phyloP scores from a whole-genome alignment of 805 yeast genomes.

The Zygoascus tannicola region DNA sequence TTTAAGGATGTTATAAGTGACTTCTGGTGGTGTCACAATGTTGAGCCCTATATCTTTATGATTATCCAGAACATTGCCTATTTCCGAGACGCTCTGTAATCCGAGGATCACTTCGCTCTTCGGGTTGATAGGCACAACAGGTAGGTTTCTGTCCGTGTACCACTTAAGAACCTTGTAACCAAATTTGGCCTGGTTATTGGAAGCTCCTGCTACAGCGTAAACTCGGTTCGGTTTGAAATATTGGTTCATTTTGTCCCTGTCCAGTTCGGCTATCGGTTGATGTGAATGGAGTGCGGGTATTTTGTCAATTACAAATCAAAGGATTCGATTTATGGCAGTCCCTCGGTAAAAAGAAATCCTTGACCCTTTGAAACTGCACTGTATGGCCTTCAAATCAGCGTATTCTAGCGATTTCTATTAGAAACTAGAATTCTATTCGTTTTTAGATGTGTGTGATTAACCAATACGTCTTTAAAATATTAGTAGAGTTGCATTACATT shows the following conservation, averaged over 20 bases:
- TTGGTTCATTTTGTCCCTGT: slow-evolving; percentile 26
- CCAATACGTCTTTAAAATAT: too few species aligned
- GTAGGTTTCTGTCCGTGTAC: slow-evolving; percentile 49
- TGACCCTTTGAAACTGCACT: too few species aligned
- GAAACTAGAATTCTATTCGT: too few species aligned
- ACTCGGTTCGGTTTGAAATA: slow-evolving; percentile 46
- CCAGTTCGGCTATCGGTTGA: too few species aligned
- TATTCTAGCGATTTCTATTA: too few species aligned
- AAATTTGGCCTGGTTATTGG: slow-evolving; percentile 51
- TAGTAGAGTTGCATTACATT: too few species aligned
- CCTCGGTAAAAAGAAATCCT: too few species aligned
- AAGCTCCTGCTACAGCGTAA: slow-evolving; percentile 66
- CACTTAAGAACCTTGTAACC: slow-evolving; percentile 63
- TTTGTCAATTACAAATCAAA: too few species aligned
- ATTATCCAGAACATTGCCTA: slow-evolving; percentile 25
- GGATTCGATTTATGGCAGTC: too few species aligned
- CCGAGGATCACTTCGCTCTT: slow-evolving; percentile 40
- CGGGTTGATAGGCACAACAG: slow-evolving; percentile 62
- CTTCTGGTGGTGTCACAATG: slow-evolving; percentile 70
- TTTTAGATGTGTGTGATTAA: too few species aligned
- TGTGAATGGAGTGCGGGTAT: too few species aligned
- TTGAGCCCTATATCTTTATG: slow-evolving; percentile 36
- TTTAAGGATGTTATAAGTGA: slow-evolving; percentile 40
- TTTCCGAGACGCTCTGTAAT: slow-evolving; percentile 27
- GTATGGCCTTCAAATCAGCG: too few species aligned